Evolutionary conservation across 192 early-diverging fungal genomes (phyloP), one percentile per base, ranked within the genome.

Genomic region (Coemansia sp.): DNA sequence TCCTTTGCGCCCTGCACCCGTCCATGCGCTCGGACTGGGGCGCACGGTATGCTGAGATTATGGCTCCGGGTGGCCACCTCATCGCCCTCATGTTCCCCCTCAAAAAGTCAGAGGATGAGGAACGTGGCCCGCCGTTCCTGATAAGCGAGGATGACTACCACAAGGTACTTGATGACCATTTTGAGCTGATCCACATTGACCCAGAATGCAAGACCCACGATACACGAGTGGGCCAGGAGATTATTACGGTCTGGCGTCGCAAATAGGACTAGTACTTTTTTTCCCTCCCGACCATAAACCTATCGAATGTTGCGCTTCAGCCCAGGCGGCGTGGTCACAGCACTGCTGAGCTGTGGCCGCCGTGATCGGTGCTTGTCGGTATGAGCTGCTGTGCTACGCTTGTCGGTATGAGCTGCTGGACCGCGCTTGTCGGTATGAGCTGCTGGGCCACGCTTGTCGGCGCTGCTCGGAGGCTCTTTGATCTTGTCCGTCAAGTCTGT

Each of bases 61-160:
- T 87, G 39, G 29, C 56, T 9, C 66, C 67, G 20, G 88, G 80
- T 36, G 89, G 86, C 20, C 51, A 80, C 21, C 69, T 91, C 44
- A 79, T 94, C 29, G 73, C 79, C 14, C 72, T 87, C 38, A 90
- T 91, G 82, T 91, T 60, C 51, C 91, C 91, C 7, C 35, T 94
- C 16, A n/a, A 25, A 21, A 71, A 71, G 47, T 20, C 16, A 0
- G 51, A 61, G 9, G 70, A 59, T 13, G 75, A 80, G 41, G 72
- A 80, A 29, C 77, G 74, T 35, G 84, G 89, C 0, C 91, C 91
- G 16, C 91, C 91, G 9, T 91, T 80, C 48, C 47, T 84, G 5
- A 68, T 89, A 8, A 72, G 56, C 42, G 65, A 69, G 34, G 80
- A 83, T 13, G 60, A 79, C 44, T 91, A 91, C 70, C 76, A 74